Conservation (phyloP, 164 flowering plant species). For the Cinnamomum micranthum region DNA sequence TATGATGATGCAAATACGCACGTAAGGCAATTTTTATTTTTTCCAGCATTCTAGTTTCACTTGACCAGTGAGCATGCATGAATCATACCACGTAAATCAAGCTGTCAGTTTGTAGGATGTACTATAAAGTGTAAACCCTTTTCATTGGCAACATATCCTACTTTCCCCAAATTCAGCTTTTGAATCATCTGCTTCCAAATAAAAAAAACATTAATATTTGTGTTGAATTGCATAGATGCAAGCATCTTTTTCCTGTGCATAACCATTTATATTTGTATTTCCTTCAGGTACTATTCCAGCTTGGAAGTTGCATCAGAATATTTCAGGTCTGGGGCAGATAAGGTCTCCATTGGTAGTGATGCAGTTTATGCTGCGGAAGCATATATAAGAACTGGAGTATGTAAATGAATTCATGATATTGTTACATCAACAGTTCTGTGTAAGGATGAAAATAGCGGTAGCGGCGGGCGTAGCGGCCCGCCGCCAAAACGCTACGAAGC, state of each 20-base stretch:
- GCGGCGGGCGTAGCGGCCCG: no score
- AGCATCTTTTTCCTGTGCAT: neutral
- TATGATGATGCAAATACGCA: neutral
- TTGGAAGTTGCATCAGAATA: slow-evolving; percentile 98
- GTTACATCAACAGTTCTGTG: neutral
- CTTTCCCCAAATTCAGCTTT: neutral
- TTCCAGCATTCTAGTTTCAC: neutral
- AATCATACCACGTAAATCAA: neutral
- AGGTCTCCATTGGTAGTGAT: slow-evolving; percentile 95
- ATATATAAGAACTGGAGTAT: slow-evolving; percentile 73
- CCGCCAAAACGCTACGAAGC: no score
- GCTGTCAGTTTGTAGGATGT: no score
- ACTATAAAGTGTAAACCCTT: neutral
- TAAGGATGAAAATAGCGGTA: no score
- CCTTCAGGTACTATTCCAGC: slow-evolving; percentile 75
- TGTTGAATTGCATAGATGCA: slow-evolving; percentile 4
- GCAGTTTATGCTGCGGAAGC: slow-evolving; percentile 97
- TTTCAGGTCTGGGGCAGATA: slow-evolving; percentile 98
- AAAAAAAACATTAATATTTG: no score
- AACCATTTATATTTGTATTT: neutral
- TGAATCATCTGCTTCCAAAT: neutral
- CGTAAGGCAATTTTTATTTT: neutral
- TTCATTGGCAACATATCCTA: neutral
- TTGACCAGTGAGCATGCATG: neutral
- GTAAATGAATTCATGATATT: slow-evolving; percentile 9